phyloP scores from a whole-genome alignment of 331 rosid species.

The Spiraea crenata region DNA sequence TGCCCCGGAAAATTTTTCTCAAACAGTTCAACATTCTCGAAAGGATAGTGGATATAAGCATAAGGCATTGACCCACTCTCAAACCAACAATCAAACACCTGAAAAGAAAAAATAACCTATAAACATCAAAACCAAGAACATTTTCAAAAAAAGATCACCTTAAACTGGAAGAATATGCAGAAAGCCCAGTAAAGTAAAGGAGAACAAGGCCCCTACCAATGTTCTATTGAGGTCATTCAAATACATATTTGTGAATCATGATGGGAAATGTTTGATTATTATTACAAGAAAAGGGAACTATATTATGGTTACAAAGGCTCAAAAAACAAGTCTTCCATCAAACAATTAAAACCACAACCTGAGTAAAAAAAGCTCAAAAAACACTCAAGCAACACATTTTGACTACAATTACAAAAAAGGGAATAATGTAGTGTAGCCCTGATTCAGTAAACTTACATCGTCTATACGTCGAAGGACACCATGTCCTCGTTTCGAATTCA shows the following conservation, averaged over 20 bases:
- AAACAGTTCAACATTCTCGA: conserved; percentile 81
- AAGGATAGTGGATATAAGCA: conserved; percentile 97
- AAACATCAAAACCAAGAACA: conserved; percentile 14
- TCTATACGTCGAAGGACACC: conserved; percentile 86
- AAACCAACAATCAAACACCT: conserved; percentile 99
- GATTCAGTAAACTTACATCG: conserved; percentile 57
- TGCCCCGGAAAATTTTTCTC: conserved; percentile 97
- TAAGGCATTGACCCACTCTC: conserved; percentile 99
- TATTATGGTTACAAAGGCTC: too few relatives aligned
- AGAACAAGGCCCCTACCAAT: background rate
- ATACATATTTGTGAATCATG: too few relatives aligned
- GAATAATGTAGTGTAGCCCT: conserved; percentile 7
- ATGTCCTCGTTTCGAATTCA: conserved; percentile 66
- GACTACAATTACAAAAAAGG: background rate
- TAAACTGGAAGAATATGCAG: background rate
- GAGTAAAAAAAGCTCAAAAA: too few relatives aligned
- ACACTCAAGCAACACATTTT: too few relatives aligned
- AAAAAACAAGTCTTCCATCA: too few relatives aligned
- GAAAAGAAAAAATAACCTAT: conserved; percentile 28
- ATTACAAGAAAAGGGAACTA: too few relatives aligned
- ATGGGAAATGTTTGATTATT: too few relatives aligned
- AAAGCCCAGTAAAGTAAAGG: background rate
- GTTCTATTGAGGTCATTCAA: too few relatives aligned
- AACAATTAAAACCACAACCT: too few relatives aligned
- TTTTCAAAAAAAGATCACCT: background rate